A percentile compares a stretch with the other conserved stretches of the same genome.
Evolutionary conservation across 108 stramenopile species (phyloP).

Genomic region (Cyclotella cryptica): DNA sequence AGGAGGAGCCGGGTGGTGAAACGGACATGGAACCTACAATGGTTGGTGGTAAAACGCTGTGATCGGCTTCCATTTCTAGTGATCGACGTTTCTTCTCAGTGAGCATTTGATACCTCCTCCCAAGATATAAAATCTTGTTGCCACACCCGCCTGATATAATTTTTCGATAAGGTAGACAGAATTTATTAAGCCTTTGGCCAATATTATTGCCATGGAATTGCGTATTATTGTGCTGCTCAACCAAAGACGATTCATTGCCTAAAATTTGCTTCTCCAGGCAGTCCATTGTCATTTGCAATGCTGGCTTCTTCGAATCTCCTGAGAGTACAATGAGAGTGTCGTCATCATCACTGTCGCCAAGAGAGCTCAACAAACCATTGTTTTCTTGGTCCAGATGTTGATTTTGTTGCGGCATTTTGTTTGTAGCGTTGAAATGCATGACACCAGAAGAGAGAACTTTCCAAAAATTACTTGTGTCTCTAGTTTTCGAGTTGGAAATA

Average conservation of each 20-base stretch:
- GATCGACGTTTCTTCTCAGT: neutral
- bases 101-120: constrained; percentile 30
- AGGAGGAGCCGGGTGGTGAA: constrained; percentile 52
- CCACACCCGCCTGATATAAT: constrained; percentile 50
- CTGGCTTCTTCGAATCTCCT: constrained; percentile 51
- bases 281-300: constrained; percentile 45
- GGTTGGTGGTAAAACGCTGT: neutral
- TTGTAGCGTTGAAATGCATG: constrained; percentile 4
- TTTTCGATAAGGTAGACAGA: constrained; percentile 32
- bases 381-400: neutral
- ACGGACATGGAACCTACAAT: constrained; percentile 46
- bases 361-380: constrained; percentile 2
- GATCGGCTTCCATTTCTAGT: neutral
- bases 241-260: neutral
- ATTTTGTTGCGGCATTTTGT: neutral
- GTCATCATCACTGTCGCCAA: constrained; percentile 20
- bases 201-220: neutral
- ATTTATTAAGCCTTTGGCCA: neutral
- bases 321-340: constrained; percentile 35
- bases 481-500: neutral
- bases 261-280: constrained; percentile 32
- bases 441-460: neutral
- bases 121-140: constrained; percentile 48
- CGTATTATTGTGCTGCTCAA: neutral
- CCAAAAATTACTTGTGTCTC: neutral